Evolutionary conservation across 441 rosid genomes (phyloP).

Genomic region (Monsonia emarginata): DNA sequence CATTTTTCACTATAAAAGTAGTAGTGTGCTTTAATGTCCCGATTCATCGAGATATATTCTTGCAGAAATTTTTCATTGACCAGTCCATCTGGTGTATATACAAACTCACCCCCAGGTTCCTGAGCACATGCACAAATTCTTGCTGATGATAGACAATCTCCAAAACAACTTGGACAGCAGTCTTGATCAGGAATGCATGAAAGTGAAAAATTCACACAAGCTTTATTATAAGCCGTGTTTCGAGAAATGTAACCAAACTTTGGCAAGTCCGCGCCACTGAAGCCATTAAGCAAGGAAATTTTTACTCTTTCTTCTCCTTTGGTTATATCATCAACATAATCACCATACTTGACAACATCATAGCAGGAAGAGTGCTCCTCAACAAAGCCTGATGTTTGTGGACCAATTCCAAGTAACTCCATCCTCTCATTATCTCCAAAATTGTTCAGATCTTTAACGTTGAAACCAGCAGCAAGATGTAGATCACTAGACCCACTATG

Average conservation of each 20-base stretch:
- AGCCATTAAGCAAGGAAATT: conserved; percentile 66
- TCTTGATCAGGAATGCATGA: conserved; percentile 38
- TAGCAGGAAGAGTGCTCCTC: conserved; percentile 23
- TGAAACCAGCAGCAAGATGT: not conserved
- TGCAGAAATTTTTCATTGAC: conserved; percentile 51
- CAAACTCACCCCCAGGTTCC: conserved; percentile 34
- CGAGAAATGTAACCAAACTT: conserved; percentile 47
- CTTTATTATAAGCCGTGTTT: conserved; percentile 48
- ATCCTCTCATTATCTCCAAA: not conserved
- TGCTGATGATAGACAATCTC: conserved; percentile 53
- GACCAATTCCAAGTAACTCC: conserved; percentile 7
- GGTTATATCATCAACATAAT: conserved; percentile 41
- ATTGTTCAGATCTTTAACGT: not conserved
- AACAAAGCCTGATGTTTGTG: conserved; percentile 35
- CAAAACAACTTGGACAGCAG: conserved; percentile 58
- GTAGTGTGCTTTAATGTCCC: conserved; percentile 40
- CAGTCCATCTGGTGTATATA: conserved; percentile 49
- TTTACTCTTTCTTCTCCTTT: conserved; percentile 59
- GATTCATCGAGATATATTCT: conserved; percentile 47
- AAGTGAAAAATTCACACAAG: conserved; percentile 49
- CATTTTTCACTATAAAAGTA: conserved; percentile 50
- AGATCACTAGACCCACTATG: not conserved
- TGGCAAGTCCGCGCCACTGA: conserved; percentile 42
- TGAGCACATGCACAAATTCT: conserved; percentile 46
- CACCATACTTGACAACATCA: conserved; percentile 36